phyloP scores from a whole-genome alignment of 306 rosid genomes.

The Quillaja saponaria region DNA sequence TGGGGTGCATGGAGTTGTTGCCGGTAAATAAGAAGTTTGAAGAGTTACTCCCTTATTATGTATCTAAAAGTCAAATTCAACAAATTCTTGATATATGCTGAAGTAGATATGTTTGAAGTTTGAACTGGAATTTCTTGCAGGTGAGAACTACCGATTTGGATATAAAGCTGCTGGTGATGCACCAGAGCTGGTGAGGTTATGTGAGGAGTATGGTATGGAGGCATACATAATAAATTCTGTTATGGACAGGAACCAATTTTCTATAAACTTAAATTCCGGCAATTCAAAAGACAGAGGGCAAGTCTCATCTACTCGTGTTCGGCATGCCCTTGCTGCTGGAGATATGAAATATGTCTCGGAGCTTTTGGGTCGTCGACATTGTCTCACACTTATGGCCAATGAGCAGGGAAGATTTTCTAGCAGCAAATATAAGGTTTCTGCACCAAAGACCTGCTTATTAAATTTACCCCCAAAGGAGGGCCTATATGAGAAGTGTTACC shows the following conservation, averaged over 20 bases:
- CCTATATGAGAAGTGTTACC: constrained; percentile 61
- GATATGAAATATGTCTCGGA: constrained; percentile 77
- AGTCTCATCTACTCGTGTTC: constrained; percentile 91
- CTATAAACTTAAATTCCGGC: constrained; percentile 35
- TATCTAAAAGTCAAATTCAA: no score
- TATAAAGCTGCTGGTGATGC: constrained; percentile 94
- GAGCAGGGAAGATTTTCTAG: constrained; percentile 44
- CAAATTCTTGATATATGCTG: no score
- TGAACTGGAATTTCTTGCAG: constrained; percentile 49
- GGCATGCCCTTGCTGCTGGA: constrained; percentile 72
- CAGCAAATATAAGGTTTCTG: constrained; percentile 53
- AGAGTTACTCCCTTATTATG: background rate
- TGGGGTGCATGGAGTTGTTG: constrained; percentile 80
- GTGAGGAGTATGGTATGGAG: constrained; percentile 73
- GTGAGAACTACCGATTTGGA: constrained; percentile 94
- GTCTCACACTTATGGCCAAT: constrained; percentile 57
- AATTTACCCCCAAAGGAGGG: constrained; percentile 93
- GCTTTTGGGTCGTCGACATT: constrained; percentile 84
- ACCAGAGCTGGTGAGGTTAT: constrained; percentile 65
- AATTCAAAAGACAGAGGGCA: constrained; percentile 81
- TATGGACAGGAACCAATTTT: constrained; percentile 64
- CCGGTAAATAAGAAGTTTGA: constrained; percentile 53
- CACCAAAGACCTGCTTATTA: constrained; percentile 63
- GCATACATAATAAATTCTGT: constrained; percentile 85
- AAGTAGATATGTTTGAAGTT: constrained; percentile 8